Evolutionary conservation across 1,284 basidiomycete genomes (phyloP), one percentile per base, ranked within the genome.

Genomic region (Veloboletus limbatus): DNA sequence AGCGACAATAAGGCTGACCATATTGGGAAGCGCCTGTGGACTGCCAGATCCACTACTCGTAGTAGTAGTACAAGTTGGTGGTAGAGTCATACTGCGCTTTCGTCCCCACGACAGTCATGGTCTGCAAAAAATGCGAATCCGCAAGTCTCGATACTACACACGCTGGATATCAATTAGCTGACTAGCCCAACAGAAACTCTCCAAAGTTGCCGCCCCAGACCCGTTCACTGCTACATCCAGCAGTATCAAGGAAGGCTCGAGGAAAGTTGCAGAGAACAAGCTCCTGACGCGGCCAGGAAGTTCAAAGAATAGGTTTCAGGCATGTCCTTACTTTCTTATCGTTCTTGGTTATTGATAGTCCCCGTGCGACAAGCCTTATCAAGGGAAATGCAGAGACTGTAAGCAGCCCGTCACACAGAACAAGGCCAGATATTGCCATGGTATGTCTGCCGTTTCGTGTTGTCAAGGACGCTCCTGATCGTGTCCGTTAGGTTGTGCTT

Each of bases 251-350:
- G 82, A 85, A 18, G 87, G 88, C 41, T 78, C 81, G 18, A 78
- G 89, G 54, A 90, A 80, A 66, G 77, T 92, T 37, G 87, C 85
- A 42, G 88, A 88, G 73, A 91, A 90, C 72, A 91, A 91, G 71
- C 76, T 91, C 22, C 70, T 89, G 37, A 72, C 73, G 46, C 74
- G 82, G 43, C 82, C 78, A 39, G 67, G 78, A 33, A 79, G 74
- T 55, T 82, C 84, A 44, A 87, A 78, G 73, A 85, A 81, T 57
- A 75, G 82, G 58, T 88, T 79, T 67, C 83, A 85, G 74, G 83
- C 79, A 64, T 51, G 77, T 65, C 35, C 28, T 46, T 11, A 8
- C 37, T 18, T 51, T 49, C 43, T 52, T 49, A 41, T 43, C 20
- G 14, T 25, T 9, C 22, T 32, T 38, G 8, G 28, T 34, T 20